Evolutionary conservation across 2,329 filamentous ascomycete species (phyloP).

Genomic region (Sarocladium brachiariae): DNA sequence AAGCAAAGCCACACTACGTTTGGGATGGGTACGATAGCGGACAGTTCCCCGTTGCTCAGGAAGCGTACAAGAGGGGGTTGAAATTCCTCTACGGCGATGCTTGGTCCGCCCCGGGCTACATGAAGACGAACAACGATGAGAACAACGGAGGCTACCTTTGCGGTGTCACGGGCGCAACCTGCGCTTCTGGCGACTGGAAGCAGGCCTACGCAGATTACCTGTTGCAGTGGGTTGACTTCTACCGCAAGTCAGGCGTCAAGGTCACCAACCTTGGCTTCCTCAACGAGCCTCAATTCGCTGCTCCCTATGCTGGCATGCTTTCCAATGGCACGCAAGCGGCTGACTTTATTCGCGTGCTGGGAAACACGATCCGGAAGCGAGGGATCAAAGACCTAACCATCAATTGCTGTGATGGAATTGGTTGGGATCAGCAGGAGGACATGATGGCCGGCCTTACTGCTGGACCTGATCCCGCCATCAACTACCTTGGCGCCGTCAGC

Average conservation of each 20-base stretch:
- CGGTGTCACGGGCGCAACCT: neutral
- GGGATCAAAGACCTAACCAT: neutral
- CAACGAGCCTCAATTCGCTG: neutral
- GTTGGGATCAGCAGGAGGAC: neutral
- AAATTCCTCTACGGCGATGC: constrained; percentile 2
- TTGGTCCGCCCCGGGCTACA: neutral
- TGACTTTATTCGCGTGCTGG: neutral
- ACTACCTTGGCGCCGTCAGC: neutral
- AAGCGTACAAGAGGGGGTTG: neutral
- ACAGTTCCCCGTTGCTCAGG: neutral
- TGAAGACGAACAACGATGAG: constrained; percentile 3
- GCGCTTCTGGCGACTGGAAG: neutral
- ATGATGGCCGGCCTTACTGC: neutral
- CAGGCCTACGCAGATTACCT: neutral
- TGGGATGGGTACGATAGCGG: neutral
- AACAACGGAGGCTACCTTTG: neutral
- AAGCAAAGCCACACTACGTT: neutral
- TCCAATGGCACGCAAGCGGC: neutral
- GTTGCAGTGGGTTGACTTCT: neutral
- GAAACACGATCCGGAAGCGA: neutral
- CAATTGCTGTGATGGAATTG: neutral
- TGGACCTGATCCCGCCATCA: neutral
- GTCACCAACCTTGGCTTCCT: constrained; percentile 3
- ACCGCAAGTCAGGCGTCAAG: neutral
- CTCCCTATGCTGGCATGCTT: neutral